Conservation (phyloP, 2,329 filamentous ascomycete species). For the Alternaria panax region DNA sequence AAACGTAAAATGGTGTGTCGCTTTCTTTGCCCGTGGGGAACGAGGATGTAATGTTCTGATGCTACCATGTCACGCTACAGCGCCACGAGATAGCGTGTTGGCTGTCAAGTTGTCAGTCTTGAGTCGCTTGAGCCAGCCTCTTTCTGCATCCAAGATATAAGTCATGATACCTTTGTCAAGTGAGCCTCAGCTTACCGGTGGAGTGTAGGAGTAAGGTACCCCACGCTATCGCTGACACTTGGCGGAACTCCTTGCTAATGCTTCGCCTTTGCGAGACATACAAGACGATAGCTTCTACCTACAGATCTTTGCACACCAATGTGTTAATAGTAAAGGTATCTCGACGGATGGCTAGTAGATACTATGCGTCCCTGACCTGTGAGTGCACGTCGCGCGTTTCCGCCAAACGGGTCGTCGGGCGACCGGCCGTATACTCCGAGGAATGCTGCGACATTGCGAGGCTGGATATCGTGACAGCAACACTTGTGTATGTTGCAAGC, state of each 20-base stretch:
- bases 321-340: not conserved
- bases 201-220: constrained; percentile 9
- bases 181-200: constrained; percentile 17
- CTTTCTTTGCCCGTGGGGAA: constrained; percentile 4
- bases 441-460: not conserved
- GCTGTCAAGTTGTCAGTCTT: constrained; percentile 12
- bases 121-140: constrained; percentile 9
- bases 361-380: not conserved
- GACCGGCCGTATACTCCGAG: not conserved
- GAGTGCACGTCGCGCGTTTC: not conserved
- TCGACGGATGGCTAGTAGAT: not conserved
- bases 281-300: not conserved
- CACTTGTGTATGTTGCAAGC: not conserved
- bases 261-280: not conserved
- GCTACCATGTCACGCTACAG: constrained; percentile 21
- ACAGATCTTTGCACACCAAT: not conserved
- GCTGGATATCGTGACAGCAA: not conserved
- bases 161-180: constrained; percentile 17
- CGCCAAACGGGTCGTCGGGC: not conserved
- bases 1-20: constrained; percentile 16
- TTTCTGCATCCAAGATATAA: constrained; percentile 12
- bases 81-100: constrained; percentile 22
- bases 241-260: constrained; percentile 7
- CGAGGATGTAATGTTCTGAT: not conserved
- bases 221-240: constrained; percentile 22